Evolutionary conservation across 1,284 basidiomycete genomes (phyloP).

Genomic region (Malassezia sympodialis): DNA sequence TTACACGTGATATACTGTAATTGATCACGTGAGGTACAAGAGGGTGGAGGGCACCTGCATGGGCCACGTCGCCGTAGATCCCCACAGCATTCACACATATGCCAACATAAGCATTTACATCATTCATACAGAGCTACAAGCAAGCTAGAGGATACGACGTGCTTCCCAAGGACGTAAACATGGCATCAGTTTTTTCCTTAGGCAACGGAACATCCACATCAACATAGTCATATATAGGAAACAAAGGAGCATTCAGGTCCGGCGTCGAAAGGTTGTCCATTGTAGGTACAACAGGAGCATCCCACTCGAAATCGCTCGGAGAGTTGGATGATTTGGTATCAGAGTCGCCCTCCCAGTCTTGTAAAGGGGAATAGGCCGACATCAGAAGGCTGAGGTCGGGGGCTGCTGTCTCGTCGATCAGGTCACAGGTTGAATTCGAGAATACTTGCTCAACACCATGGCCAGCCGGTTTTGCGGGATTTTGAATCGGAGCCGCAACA

Average conservation of each 20-base stretch:
- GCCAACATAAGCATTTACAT: background rate
- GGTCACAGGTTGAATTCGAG: background rate
- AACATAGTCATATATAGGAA: slow-evolving; percentile 3
- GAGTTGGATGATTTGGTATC: background rate
- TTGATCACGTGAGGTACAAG: background rate
- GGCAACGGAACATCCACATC: slow-evolving; percentile 6
- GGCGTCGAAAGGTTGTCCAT: background rate
- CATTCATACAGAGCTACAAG: background rate
- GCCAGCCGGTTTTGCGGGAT: slow-evolving; percentile 14
- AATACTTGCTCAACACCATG: background rate
- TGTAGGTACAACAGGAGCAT: background rate
- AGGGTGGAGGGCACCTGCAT: background rate
- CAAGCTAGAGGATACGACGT: background rate
- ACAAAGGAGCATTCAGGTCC: background rate
- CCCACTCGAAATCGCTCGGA: background rate
- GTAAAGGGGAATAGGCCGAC: background rate
- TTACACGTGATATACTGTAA: slow-evolving; percentile 14
- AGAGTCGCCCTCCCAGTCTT: background rate
- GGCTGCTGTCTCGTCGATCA: background rate
- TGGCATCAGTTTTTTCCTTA: background rate
- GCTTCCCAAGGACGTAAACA: background rate
- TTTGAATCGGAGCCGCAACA: slow-evolving; percentile 28
- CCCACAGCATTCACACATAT: too few relatives aligned
- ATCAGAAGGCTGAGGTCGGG: background rate
- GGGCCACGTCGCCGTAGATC: background rate